Base-by-base conservation (phyloP, 805 yeast species). In the Starmerella khaoyaiensis region DNA sequence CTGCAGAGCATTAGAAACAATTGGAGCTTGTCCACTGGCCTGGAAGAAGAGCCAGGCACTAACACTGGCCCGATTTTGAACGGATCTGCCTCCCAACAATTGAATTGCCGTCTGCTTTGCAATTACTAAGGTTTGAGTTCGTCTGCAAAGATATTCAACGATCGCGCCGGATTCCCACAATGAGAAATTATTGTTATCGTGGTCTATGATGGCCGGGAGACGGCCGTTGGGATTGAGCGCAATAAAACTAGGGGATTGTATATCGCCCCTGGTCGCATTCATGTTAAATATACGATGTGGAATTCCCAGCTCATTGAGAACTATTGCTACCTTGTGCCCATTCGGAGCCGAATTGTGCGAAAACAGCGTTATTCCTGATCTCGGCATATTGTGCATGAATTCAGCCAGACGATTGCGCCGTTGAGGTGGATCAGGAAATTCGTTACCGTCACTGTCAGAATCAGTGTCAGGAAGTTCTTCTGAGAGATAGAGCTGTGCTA, bases 151-250 rank as follows among this genome's bases (percentile, higher is more conserved):
- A 56, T 87, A 90, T 36, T 81, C 64, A 34, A 84, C 73, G 23
- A 86, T 84, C 20, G 96, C 86, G 3, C 97, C 96, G 0, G 93
- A 78, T 60, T 86, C 97, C 97, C 97, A 86, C 21, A 86, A 69
- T 2, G 93, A 69, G 22, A 81, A 69, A 54, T 82, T 79, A 42
- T 77, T 83, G 54, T 72, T 72, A 41, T 70, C 71, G 57, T 87
- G 96, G 58, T 86, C 97, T 37, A 87, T 80, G 37, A 86, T 68
- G 2, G 95, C 93, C 4, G 97, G 97, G 5, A 86, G 93, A 44
- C 97, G 67, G 3, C 95, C 96, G 58, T 87, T 87, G 20, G 97
- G 97, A 58, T 86, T 87, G 44, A 86, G 76, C n/a, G 83, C 69
- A 15, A 86, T 84, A 51, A 86, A 86, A 57, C 84, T 93, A 0